Evolutionary conservation across 805 yeast genomes (phyloP).

Genomic region (Hermanozyma aechmeae): DNA sequence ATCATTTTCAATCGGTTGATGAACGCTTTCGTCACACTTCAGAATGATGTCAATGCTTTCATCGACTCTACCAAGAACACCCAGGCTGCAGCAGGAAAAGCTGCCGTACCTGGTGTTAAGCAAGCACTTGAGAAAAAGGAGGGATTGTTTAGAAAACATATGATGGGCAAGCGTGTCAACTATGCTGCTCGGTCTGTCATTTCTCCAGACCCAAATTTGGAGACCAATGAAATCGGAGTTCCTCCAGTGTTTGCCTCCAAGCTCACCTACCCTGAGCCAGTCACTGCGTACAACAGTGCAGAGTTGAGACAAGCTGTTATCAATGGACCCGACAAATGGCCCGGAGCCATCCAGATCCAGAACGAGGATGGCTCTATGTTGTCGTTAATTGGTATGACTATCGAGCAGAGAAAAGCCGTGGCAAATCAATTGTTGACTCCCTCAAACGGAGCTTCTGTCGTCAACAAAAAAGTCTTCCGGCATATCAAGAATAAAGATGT

Average conservation of each 20-base stretch:
- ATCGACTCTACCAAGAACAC: slow-evolving; percentile 88
- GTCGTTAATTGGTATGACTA: slow-evolving; percentile 78
- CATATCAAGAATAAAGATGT: slow-evolving; percentile 93
- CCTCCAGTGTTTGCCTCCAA: slow-evolving; percentile 98
- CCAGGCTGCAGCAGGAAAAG: slow-evolving; percentile 54
- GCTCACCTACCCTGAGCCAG: slow-evolving; percentile 97
- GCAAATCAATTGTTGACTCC: slow-evolving; percentile 95
- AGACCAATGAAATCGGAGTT: slow-evolving; percentile 96
- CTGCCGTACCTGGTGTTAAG: slow-evolving; percentile 90
- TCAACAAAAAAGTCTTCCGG: slow-evolving; percentile 88
- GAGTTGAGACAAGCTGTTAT: slow-evolving; percentile 91
- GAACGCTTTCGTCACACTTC: slow-evolving; percentile 92
- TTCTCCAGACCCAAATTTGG: slow-evolving; percentile 97
- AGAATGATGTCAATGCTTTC: slow-evolving; percentile 89
- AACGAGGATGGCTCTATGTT: slow-evolving; percentile 87
- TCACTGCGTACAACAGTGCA: slow-evolving; percentile 81
- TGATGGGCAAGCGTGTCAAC: slow-evolving; percentile 99
- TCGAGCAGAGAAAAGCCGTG: slow-evolving; percentile 88
- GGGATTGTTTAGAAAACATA: slow-evolving; percentile 95
- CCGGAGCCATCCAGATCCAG: slow-evolving; percentile 95
- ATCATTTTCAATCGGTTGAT: slow-evolving; percentile 78
- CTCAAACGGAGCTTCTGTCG: slow-evolving; percentile 46
- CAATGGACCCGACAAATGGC: slow-evolving; percentile 98
- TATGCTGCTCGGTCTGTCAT: slow-evolving; percentile 98
- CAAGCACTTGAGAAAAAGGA: slow-evolving; percentile 98